phyloP scores from a whole-genome alignment of 2,329 filamentous ascomycete species.

The Trichoderma sp. region DNA sequence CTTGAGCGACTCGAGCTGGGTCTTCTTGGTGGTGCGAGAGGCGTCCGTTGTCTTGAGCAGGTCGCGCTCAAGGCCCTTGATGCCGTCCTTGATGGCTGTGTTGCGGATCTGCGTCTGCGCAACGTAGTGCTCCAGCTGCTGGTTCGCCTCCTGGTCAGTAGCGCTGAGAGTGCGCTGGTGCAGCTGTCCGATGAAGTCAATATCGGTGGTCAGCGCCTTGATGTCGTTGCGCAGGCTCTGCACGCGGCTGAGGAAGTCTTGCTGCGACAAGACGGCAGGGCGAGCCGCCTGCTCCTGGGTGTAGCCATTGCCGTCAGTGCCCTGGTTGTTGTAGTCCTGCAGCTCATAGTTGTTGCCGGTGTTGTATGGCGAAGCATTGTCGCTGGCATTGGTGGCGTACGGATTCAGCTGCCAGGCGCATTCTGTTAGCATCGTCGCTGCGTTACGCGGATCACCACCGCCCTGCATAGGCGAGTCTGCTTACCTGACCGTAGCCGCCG shows the following conservation, averaged over 20 bases:
- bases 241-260: conserved; percentile 67
- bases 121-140: conserved; percentile 64
- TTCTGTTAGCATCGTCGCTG: neutral
- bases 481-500: conserved; percentile 25
- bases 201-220: conserved; percentile 60
- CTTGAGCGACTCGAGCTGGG: conserved; percentile 67
- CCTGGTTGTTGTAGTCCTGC: conserved; percentile 46
- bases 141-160: conserved; percentile 53
- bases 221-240: conserved; percentile 66
- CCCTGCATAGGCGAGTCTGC: neutral
- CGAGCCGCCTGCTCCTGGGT: conserved; percentile 24
- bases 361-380: conserved; percentile 52
- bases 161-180: conserved; percentile 70
- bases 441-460: neutral
- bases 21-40: conserved; percentile 63
- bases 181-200: conserved; percentile 64
- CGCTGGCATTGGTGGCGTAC: conserved; percentile 39
- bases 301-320: conserved; percentile 6
- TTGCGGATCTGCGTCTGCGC: conserved; percentile 69
- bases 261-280: conserved; percentile 49
- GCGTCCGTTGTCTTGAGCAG: conserved; percentile 59
- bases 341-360: conserved; percentile 51
- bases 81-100: conserved; percentile 73
- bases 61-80: conserved; percentile 72
- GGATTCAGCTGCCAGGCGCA: conserved; percentile 21